phyloP scores from a whole-genome alignment of 2,329 filamentous ascomycete species.

The Stemphylium vesicarium region DNA sequence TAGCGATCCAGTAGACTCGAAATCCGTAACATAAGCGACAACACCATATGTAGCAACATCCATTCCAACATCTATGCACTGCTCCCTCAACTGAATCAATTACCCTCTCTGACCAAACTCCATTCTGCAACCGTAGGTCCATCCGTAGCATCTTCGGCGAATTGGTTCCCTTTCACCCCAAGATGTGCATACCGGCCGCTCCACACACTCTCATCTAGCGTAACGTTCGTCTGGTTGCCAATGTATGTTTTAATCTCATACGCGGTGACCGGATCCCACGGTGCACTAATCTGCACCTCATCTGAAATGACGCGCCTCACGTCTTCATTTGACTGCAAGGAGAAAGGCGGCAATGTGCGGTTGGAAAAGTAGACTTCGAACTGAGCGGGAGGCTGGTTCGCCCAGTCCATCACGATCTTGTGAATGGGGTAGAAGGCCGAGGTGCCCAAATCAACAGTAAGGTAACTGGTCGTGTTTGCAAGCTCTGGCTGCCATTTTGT shows the following conservation, averaged over 20 bases:
- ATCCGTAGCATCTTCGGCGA: constrained; percentile 39
- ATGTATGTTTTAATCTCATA: constrained; percentile 50
- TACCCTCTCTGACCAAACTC: constrained; percentile 43
- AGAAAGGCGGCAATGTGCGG: constrained; percentile 41
- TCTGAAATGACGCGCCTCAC: constrained; percentile 24
- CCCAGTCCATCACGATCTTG: constrained; percentile 67
- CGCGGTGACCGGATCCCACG: constrained; percentile 47
- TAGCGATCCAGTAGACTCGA: too few species aligned
- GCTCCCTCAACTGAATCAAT: not conserved
- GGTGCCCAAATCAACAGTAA: constrained; percentile 61
- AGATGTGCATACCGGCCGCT: constrained; percentile 56
- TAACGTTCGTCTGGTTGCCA: constrained; percentile 56
- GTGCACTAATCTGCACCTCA: constrained; percentile 50
- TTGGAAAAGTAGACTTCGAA: constrained; percentile 65
- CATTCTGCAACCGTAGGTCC: constrained; percentile 63
- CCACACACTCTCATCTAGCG: constrained; percentile 48
- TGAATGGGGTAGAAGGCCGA: constrained; percentile 51
- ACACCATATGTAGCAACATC: too few species aligned
- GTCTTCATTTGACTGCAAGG: not conserved
- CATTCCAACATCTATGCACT: too few species aligned
- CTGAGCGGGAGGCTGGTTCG: constrained; percentile 59
- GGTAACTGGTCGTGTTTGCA: constrained; percentile 58
- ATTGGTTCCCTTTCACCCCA: constrained; percentile 57
- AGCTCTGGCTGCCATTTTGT: constrained; percentile 70
- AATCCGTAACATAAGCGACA: too few species aligned